Evolutionary conservation across 139 green algal species (phyloP), one percentile per base, ranked within the genome.

Genomic region (Chlamydomonas eustigma): DNA sequence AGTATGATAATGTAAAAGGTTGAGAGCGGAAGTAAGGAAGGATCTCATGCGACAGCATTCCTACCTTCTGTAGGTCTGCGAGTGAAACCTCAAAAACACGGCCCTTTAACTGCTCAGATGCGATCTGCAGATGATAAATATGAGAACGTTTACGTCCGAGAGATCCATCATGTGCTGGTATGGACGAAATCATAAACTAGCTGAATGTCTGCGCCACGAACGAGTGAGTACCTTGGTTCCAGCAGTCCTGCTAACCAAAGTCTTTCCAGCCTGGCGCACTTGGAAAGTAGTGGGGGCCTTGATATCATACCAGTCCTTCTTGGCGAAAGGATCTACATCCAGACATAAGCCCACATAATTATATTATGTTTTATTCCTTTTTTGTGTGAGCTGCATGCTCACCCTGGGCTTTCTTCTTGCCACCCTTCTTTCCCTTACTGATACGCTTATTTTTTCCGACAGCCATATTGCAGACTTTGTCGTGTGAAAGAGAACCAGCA

Each of bases 301-400:
- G 84, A 99, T 91, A 79, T 98, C 93, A 92, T 99, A 99, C 95
- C 96, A 99, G 87, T 99, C 96, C 93, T 99, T 99, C 91, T 98
- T 98, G 58, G 88, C 82, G 90, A 99, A 99, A 70, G 96, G 96
- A 84, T 99, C 96, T 28, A 4, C 71, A 35, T 18, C n/a, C n/a
- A n/a, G n/a, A n/a, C n/a, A n/a, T n/a, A n/a, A n/a, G n/a, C n/a
- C n/a, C n/a, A n/a, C n/a, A n/a, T n/a, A n/a, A n/a, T n/a, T n/a
- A n/a, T n/a, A n/a, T n/a, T n/a, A n/a, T n/a, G n/a, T n/a, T n/a
- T n/a, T n/a, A n/a, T n/a, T n/a, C n/a, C n/a, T n/a, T n/a, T n/a
- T 58, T 58, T 58, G 44, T 12, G 12, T 22, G 12, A 28, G 44
- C 44, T 58, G 12, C 44, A 22, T 6, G 18, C 52, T 68, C 18